phyloP scores from a whole-genome alignment of 1,284 basidiomycete species.

The Leucoagaricus sp. region DNA sequence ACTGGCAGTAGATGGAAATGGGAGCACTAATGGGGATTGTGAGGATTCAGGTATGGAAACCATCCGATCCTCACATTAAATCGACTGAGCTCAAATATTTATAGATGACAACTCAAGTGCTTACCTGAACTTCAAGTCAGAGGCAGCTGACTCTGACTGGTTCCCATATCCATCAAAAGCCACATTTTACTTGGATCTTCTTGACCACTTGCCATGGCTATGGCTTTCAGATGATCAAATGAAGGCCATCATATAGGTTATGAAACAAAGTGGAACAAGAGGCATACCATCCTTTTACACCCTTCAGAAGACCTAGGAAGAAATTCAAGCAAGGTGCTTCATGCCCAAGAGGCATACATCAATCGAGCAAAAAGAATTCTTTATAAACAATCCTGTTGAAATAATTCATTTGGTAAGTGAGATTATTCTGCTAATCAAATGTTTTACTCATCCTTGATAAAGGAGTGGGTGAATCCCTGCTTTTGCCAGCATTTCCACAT shows the following conservation, averaged over 20 bases:
- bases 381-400: constrained; percentile 28
- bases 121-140: not conserved
- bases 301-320: constrained; percentile 26
- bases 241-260: constrained; percentile 33
- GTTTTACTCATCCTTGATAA: not conserved
- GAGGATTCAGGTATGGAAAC: too few species aligned
- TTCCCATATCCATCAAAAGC: not conserved
- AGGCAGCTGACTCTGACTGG: not conserved
- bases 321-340: constrained; percentile 17
- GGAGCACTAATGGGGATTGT: too few species aligned
- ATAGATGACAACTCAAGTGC: not conserved
- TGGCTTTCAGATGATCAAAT: constrained; percentile 34
- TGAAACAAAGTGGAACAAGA: constrained; percentile 29
- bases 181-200: not conserved
- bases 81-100: not conserved
- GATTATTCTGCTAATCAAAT: not conserved
- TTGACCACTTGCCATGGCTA: constrained; percentile 27
- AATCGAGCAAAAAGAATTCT: constrained; percentile 30
- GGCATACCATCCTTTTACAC: constrained; percentile 32
- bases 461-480: constrained; percentile 39
- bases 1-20: too few species aligned
- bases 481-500: constrained; percentile 29
- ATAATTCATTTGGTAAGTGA: constrained; percentile 28
- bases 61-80: not conserved
- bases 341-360: constrained; percentile 28